phyloP scores from a whole-genome alignment of 768 basidiomycete genomes.

The Butyriboletus loyo region DNA sequence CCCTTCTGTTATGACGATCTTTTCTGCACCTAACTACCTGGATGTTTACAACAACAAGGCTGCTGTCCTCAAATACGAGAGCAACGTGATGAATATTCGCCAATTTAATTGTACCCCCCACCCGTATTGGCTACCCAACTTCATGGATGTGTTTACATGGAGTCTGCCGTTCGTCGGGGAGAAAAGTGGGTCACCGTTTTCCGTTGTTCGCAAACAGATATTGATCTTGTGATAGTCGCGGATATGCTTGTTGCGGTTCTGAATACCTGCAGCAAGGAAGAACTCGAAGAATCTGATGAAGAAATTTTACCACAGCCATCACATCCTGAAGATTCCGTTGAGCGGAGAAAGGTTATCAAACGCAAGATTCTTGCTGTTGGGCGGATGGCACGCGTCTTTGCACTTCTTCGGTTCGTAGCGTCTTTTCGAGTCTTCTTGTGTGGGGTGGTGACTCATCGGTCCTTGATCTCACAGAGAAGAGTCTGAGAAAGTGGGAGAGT shows the following conservation, averaged over 20 bases:
- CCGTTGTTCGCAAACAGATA: not conserved
- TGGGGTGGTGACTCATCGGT: not conserved
- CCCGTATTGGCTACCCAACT: conserved; percentile 97
- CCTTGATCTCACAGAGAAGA: conserved; percentile 66
- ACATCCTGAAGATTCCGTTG: conserved; percentile 48
- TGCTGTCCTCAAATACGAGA: conserved; percentile 97
- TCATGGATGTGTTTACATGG: conserved; percentile 99
- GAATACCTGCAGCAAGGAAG: conserved; percentile 94
- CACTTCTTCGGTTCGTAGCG: conserved; percentile 82
- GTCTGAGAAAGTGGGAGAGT: conserved; percentile 94
- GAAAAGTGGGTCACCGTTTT: conserved; percentile 62
- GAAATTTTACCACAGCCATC: conserved; percentile 38
- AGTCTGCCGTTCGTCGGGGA: conserved; percentile 96
- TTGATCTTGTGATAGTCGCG: conserved; percentile 59
- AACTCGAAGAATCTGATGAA: conserved; percentile 78
- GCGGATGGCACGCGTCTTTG: conserved; percentile 93
- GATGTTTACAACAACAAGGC: conserved; percentile 99
- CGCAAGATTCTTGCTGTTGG: conserved; percentile 99
- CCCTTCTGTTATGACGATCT: conserved; percentile 99
- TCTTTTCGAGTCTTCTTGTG: not conserved
- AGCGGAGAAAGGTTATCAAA: conserved; percentile 90
- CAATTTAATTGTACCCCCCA: conserved; percentile 98
- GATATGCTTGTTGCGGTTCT: conserved; percentile 98
- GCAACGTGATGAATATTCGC: conserved; percentile 97
- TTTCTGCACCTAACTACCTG: conserved; percentile 96